phyloP scores from a whole-genome alignment of 441 rosid genomes.

The Syzygium syzygioides region DNA sequence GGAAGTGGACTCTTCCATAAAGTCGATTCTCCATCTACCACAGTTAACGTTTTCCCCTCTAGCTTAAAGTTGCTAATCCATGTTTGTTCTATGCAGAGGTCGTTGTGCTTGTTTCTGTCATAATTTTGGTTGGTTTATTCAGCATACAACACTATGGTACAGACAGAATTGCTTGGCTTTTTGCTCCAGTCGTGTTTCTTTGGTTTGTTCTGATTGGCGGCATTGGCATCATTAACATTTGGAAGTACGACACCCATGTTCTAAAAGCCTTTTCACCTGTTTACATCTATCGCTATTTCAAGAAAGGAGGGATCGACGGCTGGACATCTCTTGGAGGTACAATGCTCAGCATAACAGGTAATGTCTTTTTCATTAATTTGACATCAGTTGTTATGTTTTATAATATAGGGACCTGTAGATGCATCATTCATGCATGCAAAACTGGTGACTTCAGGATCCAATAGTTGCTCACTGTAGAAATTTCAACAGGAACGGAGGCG shows the following conservation, averaged over 20 bases:
- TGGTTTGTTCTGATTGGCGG: conserved; percentile 84
- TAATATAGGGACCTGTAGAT: background rate
- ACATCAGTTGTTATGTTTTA: background rate
- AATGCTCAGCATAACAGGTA: conserved; percentile 89
- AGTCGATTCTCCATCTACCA: background rate
- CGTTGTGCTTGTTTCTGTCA: conserved; percentile 68
- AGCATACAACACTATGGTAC: conserved; percentile 89
- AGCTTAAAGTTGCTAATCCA: background rate
- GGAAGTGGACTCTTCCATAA: background rate
- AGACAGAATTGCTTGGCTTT: conserved; percentile 81
- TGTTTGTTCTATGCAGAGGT: conserved; percentile 29
- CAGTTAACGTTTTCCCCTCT: background rate
- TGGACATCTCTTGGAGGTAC: conserved; percentile 91
- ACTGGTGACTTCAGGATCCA: background rate
- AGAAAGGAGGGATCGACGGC: conserved; percentile 47
- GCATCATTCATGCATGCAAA: background rate
- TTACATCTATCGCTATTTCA: conserved; percentile 60
- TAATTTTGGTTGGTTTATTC: conserved; percentile 70
- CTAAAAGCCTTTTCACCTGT: conserved; percentile 76
- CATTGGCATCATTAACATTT: conserved; percentile 65
- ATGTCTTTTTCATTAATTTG: background rate
- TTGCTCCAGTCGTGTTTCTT: conserved; percentile 79
- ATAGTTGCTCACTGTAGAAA: background rate
- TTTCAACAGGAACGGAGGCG: conserved; percentile 75
- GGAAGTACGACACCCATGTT: conserved; percentile 55